Base-by-base conservation (phyloP, 2,329 filamentous ascomycete genomes). In the Fusarium pseudonygamai region DNA sequence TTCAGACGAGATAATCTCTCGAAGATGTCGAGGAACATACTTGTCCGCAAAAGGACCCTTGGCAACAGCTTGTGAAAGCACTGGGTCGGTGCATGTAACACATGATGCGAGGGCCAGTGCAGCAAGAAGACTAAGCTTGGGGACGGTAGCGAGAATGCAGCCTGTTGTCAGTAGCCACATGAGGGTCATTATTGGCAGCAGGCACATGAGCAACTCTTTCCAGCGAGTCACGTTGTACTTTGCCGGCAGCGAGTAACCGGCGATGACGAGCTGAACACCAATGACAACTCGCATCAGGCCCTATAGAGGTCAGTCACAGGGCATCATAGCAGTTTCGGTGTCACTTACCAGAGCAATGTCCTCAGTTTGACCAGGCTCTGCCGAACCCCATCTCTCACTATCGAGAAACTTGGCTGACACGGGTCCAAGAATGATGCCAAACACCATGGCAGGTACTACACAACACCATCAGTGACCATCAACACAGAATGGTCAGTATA, bases 1-100 rank as follows among this genome's bases (percentile, higher is more conserved):
- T 70, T 91, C 89, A 2, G 89, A 85, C 1, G 89, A 90, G 26
- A 91, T 91, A 64, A 91, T 87, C 71, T 91, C 88, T 34, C 89
- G 85, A 8, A 91, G 81, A 7, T 85, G 83, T 4, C 88, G 85
- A 15, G 86, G 83, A 6, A 91, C 89, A 65, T 86, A 91, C 67
- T 89, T 90, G 74, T 91, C 89, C 0, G 90, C 85, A 72, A 92
- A 79, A 1, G 69, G 69, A 1, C 69, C 69, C 26, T 72, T 72
- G 6, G 69, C 90, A 6, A 72, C 32, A 20, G 69, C 69, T 5
- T 72, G 69, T 1, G 69, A 72, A 13, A 72, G 36, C 1, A 72
- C 40, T 3, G 69, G 69, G 3, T 72, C 90, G 1, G 89, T 91
- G 63, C 85, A 90, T 7, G 89, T 90, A 16, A 91, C 88, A 57